These are phyloP conservation scores for Shiraia sp. DNA, from an alignment of 2,329 filamentous ascomycete genomes.

Conservation along the genomic window DNA sequence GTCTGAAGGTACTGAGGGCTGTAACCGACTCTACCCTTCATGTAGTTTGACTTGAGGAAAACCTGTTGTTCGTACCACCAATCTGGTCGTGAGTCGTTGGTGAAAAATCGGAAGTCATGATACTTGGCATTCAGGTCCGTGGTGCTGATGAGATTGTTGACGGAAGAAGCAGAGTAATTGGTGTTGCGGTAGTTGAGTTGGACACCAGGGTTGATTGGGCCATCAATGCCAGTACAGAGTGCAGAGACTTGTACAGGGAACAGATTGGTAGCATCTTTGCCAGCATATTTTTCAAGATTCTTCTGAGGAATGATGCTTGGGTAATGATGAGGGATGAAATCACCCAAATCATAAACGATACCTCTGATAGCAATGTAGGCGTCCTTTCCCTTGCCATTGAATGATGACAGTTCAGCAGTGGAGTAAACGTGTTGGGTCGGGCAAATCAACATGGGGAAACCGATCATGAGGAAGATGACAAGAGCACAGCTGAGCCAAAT, in stretches of 20 bases:
- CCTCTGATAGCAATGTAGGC: slow-evolving; percentile 85
- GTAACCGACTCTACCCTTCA: slow-evolving; percentile 87
- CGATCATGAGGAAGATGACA: slow-evolving; percentile 85
- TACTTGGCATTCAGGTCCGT: slow-evolving; percentile 77
- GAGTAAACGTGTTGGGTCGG: slow-evolving; percentile 90
- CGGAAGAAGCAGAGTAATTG: slow-evolving; percentile 67
- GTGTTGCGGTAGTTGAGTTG: slow-evolving; percentile 79
- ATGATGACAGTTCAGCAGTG: slow-evolving; percentile 70
- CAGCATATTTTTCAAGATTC: slow-evolving; percentile 77
- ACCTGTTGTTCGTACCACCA: slow-evolving; percentile 93
- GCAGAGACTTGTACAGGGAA: slow-evolving; percentile 96
- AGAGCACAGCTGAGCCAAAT: slow-evolving; percentile 86
- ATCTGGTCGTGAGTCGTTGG: slow-evolving; percentile 79
- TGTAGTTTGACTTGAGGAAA: slow-evolving; percentile 74
- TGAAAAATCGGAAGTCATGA: slow-evolving; percentile 89
- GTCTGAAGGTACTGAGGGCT: slow-evolving; percentile 75
- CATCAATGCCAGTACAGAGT: slow-evolving; percentile 78
- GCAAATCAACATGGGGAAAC: slow-evolving; percentile 86
- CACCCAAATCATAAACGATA: slow-evolving; percentile 79
- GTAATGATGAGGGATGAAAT: slow-evolving; percentile 78
- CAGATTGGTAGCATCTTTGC: slow-evolving; percentile 80
- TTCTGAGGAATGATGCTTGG: slow-evolving; percentile 66
- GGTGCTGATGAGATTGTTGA: slow-evolving; percentile 65
- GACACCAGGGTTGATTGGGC: slow-evolving; percentile 70
- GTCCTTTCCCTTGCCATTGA: slow-evolving; percentile 70